phyloP scores from a whole-genome alignment of 2,329 filamentous ascomycete genomes.

The Microdochium bolleyi region DNA sequence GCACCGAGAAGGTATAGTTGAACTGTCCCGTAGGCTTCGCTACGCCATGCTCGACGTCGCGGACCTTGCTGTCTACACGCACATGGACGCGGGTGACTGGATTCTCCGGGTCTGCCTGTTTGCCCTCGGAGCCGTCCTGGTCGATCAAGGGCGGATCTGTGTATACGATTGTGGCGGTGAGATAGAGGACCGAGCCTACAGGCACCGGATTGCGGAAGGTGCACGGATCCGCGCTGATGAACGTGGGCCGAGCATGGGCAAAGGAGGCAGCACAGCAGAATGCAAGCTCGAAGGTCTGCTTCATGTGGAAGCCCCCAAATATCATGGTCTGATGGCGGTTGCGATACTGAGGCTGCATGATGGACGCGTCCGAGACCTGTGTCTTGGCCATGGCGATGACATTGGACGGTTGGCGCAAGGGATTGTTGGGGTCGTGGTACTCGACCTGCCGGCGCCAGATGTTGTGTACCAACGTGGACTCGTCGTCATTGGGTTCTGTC shows the following conservation, averaged over 20 bases:
- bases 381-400: conserved; percentile 52
- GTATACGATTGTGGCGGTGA: conserved; percentile 65
- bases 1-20: conserved; percentile 54
- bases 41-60: conserved; percentile 54
- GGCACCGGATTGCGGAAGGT: conserved; percentile 71
- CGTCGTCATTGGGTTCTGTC: conserved; percentile 61
- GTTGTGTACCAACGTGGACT: conserved; percentile 63
- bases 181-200: conserved; percentile 65
- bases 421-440: conserved; percentile 38
- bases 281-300: conserved; percentile 68
- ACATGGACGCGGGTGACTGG: conserved; percentile 52
- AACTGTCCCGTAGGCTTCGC: conserved; percentile 65
- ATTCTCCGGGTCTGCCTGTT: conserved; percentile 12
- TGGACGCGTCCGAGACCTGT: conserved; percentile 51
- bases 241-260: conserved; percentile 60
- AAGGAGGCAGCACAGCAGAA: conserved; percentile 69
- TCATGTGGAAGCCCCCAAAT: conserved; percentile 67
- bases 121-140: conserved; percentile 37
- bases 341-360: conserved; percentile 60
- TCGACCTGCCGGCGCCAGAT: conserved; percentile 64
- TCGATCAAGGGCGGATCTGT: conserved; percentile 50
- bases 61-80: conserved; percentile 63
- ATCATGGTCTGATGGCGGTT: conserved; percentile 66
- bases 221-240: conserved; percentile 64
- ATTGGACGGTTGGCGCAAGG: conserved; percentile 22